Base-by-base conservation (phyloP, 805 yeast genomes). In the Saturnispora sanitii region DNA sequence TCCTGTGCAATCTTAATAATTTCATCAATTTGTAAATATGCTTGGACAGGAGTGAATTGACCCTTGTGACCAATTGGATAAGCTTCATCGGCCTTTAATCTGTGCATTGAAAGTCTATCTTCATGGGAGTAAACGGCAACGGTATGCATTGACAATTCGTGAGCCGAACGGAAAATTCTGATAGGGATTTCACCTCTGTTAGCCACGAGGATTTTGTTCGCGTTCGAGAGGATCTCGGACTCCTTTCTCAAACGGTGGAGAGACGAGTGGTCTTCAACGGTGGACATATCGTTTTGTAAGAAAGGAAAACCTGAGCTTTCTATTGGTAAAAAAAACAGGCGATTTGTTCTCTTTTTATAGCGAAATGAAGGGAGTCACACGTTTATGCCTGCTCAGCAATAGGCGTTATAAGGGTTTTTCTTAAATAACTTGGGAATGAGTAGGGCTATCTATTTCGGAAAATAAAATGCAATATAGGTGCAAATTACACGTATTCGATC, bases 171-270 rank as follows among this genome's bases (percentile, higher is more conserved):
- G 55, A 90, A 85, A 52, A 92, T 86, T 55, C 98, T 71, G 23
- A 88, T 96, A 2, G 98, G 96, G 53, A 90, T 90, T 64, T 90
- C 98, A 58, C 97, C 97, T 65, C 98, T 76, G 68, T 90, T 90
- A 33, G 97, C 97, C 40, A 90, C 92, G 43, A 90, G 70, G 15
- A 90, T 95, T 8, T 81, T 73, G 19, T 78, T 68, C 63, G 87
- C 71, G 43, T 68, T 57, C 37, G 77, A 75, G 31, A 73, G 62
- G 42, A 73, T 66, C 41, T 61, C 57, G 4, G 73, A 67, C 46
- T 60, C 60, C 46, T 62, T 60, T 56, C 73, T 61, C 44, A 67
- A 48, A 39, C 55, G 52, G 34, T 55, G 58, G 33, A 60, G 46
- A 27, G 64, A 50, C 15, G 63, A 57, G 42, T 59, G 54, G 41